phyloP scores from a whole-genome alignment of 768 basidiomycete species.

The Tylopilus vinaceipallidus region DNA sequence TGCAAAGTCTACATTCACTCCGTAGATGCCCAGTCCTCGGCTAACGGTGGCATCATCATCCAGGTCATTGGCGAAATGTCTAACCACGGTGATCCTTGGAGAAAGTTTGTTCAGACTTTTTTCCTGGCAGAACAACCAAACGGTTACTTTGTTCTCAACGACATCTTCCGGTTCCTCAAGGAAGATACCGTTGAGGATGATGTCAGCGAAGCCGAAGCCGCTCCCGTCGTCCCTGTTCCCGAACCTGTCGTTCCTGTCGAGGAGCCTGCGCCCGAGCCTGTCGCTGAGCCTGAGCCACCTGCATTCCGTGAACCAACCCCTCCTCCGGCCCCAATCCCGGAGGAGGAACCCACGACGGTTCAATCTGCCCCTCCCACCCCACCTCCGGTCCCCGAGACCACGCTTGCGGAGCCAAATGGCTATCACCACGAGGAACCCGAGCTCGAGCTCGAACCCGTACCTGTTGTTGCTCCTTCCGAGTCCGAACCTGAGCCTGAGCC shows the following conservation, averaged over 20 bases:
- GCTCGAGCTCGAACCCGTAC: constrained; percentile 25
- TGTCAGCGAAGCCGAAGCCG: constrained; percentile 45
- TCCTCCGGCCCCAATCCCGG: constrained; percentile 27
- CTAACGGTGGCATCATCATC: constrained; percentile 95
- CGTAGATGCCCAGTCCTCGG: constrained; percentile 95
- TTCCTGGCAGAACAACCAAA: constrained; percentile 99
- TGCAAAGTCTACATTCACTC: constrained; percentile 99
- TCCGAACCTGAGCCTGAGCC: constrained; percentile 28
- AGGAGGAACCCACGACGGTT: constrained; percentile 43
- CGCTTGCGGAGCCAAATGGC: constrained; percentile 42
- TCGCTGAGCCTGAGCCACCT: constrained; percentile 29
- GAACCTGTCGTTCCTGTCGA: constrained; percentile 38
- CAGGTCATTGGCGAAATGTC: constrained; percentile 99
- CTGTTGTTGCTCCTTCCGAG: constrained; percentile 24
- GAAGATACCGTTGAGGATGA: constrained; percentile 90
- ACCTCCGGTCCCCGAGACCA: constrained; percentile 39
- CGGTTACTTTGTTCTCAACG: constrained; percentile 99
- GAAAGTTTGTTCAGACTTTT: constrained; percentile 99
- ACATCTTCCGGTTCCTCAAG: constrained; percentile 99
- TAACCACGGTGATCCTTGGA: constrained; percentile 88
- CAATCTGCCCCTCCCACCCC: constrained; percentile 31
- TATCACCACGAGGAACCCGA: constrained; percentile 36
- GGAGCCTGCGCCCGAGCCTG: constrained; percentile 32
- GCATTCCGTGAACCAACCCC: constrained; percentile 32
- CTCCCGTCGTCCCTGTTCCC: constrained; percentile 30